Evolutionary conservation across 202 grass and related monocot genomes (phyloP).

Genomic region (Musa balbisiana): DNA sequence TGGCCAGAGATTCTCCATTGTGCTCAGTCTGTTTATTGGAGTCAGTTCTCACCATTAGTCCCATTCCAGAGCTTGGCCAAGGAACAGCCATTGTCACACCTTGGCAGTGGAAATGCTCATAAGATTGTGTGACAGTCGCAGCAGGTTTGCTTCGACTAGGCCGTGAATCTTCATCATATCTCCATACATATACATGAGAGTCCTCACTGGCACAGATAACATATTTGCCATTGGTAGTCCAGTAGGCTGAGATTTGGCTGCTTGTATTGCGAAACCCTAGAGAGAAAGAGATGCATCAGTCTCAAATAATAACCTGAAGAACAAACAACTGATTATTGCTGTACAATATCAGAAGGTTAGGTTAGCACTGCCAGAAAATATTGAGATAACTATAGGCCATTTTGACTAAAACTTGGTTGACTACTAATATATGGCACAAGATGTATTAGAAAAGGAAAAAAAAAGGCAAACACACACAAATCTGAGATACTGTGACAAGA

Average conservation of each 20-base stretch:
- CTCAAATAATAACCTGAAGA: neutral
- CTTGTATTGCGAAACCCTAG: conserved; percentile 89
- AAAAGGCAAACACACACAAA: neutral
- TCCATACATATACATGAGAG: conserved; percentile 85
- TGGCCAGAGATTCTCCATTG: conserved; percentile 22
- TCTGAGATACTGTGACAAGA: too few species aligned
- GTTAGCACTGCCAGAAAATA: too few species aligned
- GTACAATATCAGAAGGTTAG: neutral
- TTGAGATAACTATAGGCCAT: too few species aligned
- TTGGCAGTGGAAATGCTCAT: conserved; percentile 75
- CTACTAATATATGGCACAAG: neutral
- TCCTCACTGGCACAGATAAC: conserved; percentile 87
- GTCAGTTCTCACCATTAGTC: conserved; percentile 19
- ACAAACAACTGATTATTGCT: neutral
- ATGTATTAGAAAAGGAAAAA: neutral
- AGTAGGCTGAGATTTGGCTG: conserved; percentile 83
- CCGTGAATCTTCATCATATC: conserved; percentile 39
- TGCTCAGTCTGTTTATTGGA: conserved; percentile 33
- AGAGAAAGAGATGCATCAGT: conserved; percentile 3
- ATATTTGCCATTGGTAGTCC: conserved; percentile 57
- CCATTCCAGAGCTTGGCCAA: conserved; percentile 45
- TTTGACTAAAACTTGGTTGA: too few species aligned
- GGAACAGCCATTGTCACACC: conserved; percentile 59
- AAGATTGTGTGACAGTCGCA: conserved; percentile 45
- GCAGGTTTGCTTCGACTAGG: conserved; percentile 43